Conservation (phyloP, 1,139 yeast species). For the Scheffersomyces segobiensis region DNA sequence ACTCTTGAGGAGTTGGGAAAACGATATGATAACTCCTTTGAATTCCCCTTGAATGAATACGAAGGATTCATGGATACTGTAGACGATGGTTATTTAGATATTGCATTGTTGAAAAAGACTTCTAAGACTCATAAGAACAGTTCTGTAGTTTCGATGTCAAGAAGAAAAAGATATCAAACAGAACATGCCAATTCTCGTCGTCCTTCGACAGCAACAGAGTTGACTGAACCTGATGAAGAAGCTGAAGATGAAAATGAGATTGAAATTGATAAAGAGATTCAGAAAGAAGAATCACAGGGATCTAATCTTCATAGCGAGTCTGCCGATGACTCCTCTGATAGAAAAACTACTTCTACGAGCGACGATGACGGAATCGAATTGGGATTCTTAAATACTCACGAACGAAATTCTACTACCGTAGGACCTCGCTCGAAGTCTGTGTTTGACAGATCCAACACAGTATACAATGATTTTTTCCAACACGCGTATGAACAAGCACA, state of each 20-base stretch:
- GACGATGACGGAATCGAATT: conserved; percentile 30
- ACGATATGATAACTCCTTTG: conserved; percentile 23
- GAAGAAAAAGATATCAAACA: conserved; percentile 16
- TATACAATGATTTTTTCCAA: conserved; percentile 6
- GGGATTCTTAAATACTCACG: conserved; percentile 31
- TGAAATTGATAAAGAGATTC: conserved; percentile 4
- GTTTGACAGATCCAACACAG: conserved; percentile 26
- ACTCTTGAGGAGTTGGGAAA: conserved; percentile 17
- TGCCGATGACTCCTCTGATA: conserved; percentile 21
- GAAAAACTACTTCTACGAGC: conserved; percentile 18
- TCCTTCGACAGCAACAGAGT: background rate
- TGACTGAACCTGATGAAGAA: conserved; percentile 1
- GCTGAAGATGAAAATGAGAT: conserved; percentile 3
- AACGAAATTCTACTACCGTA: conserved; percentile 16
- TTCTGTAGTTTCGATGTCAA: conserved; percentile 7
- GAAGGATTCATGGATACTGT: conserved; percentile 49
- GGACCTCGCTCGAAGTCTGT: conserved; percentile 41
- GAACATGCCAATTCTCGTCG: conserved; percentile 3
- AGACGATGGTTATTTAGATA: conserved; percentile 65
- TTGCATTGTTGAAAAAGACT: conserved; percentile 49
- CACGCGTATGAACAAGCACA: conserved; percentile 9
- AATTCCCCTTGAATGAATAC: conserved; percentile 46
- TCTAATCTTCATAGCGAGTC: conserved; percentile 12
- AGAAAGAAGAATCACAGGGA: conserved; percentile 4
- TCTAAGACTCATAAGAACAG: conserved; percentile 28